Percentiles rank a stretch among this genome's conserved stretches.
Conservation (phyloP, 2,329 filamentous ascomycete genomes). For the Fonsecaea nubica region DNA sequence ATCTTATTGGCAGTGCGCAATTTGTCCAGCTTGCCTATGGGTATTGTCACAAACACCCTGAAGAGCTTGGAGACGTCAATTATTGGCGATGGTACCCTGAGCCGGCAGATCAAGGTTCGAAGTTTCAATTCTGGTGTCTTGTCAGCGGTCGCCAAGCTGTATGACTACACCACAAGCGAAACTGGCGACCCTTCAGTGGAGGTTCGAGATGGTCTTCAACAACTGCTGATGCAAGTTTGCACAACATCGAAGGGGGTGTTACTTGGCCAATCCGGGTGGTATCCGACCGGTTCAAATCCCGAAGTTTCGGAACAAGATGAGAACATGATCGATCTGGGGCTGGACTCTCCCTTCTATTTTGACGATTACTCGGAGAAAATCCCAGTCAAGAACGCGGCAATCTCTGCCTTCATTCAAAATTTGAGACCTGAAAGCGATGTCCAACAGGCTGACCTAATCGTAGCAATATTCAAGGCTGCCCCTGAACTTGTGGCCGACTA, state of each 20-base stretch:
- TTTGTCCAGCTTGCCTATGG: slow-evolving; percentile 77
- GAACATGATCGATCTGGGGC: slow-evolving; percentile 64
- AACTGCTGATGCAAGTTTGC: slow-evolving; percentile 76
- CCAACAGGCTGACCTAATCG: slow-evolving; percentile 79
- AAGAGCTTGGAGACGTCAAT: slow-evolving; percentile 72
- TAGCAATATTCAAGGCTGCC: slow-evolving; percentile 78
- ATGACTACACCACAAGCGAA: slow-evolving; percentile 58
- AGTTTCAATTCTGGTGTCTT: slow-evolving; percentile 78
- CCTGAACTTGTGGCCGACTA: slow-evolving; percentile 90
- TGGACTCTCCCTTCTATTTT: slow-evolving; percentile 74
- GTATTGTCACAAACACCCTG: slow-evolving; percentile 76
- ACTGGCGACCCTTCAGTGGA: slow-evolving; percentile 52
- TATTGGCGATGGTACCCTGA: slow-evolving; percentile 74
- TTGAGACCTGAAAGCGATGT: slow-evolving; percentile 83
- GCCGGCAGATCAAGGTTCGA: slow-evolving; percentile 74
- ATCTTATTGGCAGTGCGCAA: slow-evolving; percentile 75
- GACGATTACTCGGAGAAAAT: slow-evolving; percentile 70
- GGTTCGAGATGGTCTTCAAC: slow-evolving; percentile 73
- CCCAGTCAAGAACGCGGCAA: slow-evolving; percentile 77
- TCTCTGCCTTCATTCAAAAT: slow-evolving; percentile 78
- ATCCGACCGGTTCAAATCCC: slow-evolving; percentile 72
- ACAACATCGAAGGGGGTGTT: slow-evolving; percentile 76
- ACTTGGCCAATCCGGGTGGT: slow-evolving; percentile 79
- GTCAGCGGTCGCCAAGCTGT: slow-evolving; percentile 73
- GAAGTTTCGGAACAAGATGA: slow-evolving; percentile 60